Evolutionary conservation across 306 rosid species (phyloP), one percentile per base, ranked within the genome.

Genomic region (Inga laurina): DNA sequence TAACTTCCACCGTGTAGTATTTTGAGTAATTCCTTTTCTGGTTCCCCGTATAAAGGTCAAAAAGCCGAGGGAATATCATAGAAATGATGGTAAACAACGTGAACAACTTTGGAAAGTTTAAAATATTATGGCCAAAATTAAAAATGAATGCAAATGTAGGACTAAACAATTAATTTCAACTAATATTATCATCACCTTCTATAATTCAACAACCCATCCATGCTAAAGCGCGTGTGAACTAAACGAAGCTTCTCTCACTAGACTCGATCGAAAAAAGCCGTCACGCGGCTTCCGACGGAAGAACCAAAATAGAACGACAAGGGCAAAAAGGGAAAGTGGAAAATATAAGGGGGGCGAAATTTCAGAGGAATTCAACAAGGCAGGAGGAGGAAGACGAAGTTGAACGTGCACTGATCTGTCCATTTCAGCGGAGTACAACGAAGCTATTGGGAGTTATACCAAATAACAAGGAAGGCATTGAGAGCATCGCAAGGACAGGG

Each of bases 221-320:
- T 32, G n/a, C 57, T 4, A 22, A 8, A 2, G n/a, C 11, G 76
- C 37, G 57, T 34, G 76, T 72, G 56, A 44, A n/a, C 1, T 9
- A 45, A 13, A 45, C 54, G 21, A 69, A 30, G 43, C 43, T 39
- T 16, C 45, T 8, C 45, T 8, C 30, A 8, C 30, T 35, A 22
- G 35, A 15, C 7, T 22, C 30, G 35, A 51, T 4, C 15, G 2
- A 24, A 2, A 72, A 35, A 46, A 46, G n/a, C 76, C 76, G 59
- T 15, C 76, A 27, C 59, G 59, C 76, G 76, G 76, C 24, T 72
- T 45, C 76, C 41, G 59, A 46, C 8, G 41, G 7, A 5, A 72
- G 41, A 72, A 72, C n/a, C 21, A 45, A 72, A 43, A 22, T 72
- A 72, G 39, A 72, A 72, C 39, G 59, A 45, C 76, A 46, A 45